Evolutionary conservation across 352 stramenopile genomes (phyloP).

Genomic region (Hyaloperonospora brassicae): DNA sequence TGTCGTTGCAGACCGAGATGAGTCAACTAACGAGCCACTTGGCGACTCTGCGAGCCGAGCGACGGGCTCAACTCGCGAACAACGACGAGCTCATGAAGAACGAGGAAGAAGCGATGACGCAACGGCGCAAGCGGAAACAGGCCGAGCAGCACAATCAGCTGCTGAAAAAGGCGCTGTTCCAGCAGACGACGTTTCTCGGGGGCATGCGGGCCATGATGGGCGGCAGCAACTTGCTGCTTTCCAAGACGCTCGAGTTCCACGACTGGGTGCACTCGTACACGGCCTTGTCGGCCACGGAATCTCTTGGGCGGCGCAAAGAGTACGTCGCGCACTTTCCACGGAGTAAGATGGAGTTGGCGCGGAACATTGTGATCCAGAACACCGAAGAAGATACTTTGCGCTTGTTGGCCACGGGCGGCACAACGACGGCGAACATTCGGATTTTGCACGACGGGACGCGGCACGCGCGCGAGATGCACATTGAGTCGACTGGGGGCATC

Average conservation of each 20-base stretch:
- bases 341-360: conserved; percentile 55
- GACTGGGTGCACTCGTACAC: conserved; percentile 75
- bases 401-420: conserved; percentile 18
- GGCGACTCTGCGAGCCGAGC: conserved; percentile 31
- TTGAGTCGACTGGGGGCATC: conserved; percentile 18
- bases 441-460: conserved; percentile 50
- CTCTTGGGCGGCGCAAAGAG: conserved; percentile 29
- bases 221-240: conserved; percentile 26
- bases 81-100: conserved; percentile 46
- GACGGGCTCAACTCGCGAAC: conserved; percentile 31
- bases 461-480: conserved; percentile 21
- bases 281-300: conserved; percentile 30
- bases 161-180: conserved; percentile 63
- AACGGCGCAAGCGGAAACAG: conserved; percentile 54
- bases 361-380: conserved; percentile 43
- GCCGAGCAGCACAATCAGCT: conserved; percentile 41
- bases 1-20: conserved; percentile 40
- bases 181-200: conserved; percentile 51
- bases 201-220: conserved; percentile 42
- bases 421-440: conserved; percentile 34
- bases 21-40: conserved; percentile 34
- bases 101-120: conserved; percentile 51
- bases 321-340: conserved; percentile 40
- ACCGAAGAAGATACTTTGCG: conserved; percentile 32
- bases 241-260: conserved; percentile 55